phyloP scores from a whole-genome alignment of 2,329 filamentous ascomycete genomes.

The Fusarium protoensiforme region DNA sequence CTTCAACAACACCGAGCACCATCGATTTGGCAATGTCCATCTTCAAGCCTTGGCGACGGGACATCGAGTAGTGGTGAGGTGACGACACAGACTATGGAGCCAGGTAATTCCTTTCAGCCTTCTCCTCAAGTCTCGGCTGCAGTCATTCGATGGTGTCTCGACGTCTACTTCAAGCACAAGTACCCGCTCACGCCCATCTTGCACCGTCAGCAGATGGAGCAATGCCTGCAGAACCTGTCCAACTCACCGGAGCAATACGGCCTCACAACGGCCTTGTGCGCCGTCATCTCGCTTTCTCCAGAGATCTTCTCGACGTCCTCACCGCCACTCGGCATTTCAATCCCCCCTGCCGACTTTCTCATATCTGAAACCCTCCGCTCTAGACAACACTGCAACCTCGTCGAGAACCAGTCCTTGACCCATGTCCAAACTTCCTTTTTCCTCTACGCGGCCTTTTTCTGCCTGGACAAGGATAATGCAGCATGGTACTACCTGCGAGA shows the following conservation, averaged over 20 bases:
- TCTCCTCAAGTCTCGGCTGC: conserved; percentile 13
- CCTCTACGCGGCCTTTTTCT: conserved; percentile 45
- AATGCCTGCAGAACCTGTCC: neutral
- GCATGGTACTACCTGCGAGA: conserved; percentile 49
- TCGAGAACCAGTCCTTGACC: conserved; percentile 42
- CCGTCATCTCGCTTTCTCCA: conserved; percentile 43
- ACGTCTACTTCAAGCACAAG: conserved; percentile 49
- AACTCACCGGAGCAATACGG: conserved; percentile 39
- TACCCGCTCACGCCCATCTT: conserved; percentile 49
- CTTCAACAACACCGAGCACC: neutral
- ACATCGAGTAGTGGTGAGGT: neutral
- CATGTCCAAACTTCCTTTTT: conserved; percentile 49
- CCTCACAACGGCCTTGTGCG: conserved; percentile 43
- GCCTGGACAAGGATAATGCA: conserved; percentile 46
- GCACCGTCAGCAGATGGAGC: conserved; percentile 33
- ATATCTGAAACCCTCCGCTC: conserved; percentile 44
- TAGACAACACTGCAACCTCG: conserved; percentile 36
- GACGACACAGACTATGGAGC: neutral
- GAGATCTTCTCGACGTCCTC: conserved; percentile 35
- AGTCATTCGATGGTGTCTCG: conserved; percentile 40
- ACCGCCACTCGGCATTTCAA: neutral
- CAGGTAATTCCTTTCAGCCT: neutral
- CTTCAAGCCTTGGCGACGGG: neutral
- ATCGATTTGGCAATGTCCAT: neutral
- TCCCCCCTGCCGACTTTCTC: conserved; percentile 37